A percentile compares a stretch with the other conserved stretches of the same genome.
Evolutionary conservation across 257 asterid species (phyloP).

Genomic region (Gardenia jasminoides): DNA sequence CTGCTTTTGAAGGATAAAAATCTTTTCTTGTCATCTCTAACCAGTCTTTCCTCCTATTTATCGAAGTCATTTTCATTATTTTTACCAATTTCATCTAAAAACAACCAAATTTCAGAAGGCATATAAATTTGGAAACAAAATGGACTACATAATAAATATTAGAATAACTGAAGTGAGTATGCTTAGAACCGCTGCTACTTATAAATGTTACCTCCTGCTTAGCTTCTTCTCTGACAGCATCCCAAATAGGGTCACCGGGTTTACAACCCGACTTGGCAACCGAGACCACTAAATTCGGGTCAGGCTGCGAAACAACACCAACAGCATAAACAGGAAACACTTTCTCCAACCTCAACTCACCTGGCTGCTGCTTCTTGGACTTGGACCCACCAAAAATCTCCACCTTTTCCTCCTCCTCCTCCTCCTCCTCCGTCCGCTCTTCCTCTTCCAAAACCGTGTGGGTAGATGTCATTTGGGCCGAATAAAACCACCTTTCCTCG

Average conservation of each 20-base stretch:
- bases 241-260: conserved; percentile 51
- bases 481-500: conserved; percentile 26
- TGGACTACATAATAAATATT: background rate
- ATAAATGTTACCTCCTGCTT: conserved; percentile 31
- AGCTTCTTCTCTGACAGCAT: conserved; percentile 37
- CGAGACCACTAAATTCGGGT: conserved; percentile 37
- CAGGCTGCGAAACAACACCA: conserved; percentile 38
- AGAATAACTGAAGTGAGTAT: background rate
- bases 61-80: background rate
- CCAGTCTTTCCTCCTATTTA: background rate
- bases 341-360: conserved; percentile 29
- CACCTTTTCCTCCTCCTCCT: background rate
- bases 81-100: background rate
- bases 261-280: conserved; percentile 36
- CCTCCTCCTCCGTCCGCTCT: background rate
- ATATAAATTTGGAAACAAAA: background rate
- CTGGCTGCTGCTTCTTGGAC: background rate
- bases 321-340: conserved; percentile 51
- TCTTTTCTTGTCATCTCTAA: background rate
- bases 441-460: conserved; percentile 9
- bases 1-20: background rate
- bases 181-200: background rate
- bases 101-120: background rate
- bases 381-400: conserved; percentile 12
- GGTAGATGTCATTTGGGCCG: conserved; percentile 26